Base-by-base conservation (phyloP, 83 land plant genomes). In the Picea abies region DNA sequence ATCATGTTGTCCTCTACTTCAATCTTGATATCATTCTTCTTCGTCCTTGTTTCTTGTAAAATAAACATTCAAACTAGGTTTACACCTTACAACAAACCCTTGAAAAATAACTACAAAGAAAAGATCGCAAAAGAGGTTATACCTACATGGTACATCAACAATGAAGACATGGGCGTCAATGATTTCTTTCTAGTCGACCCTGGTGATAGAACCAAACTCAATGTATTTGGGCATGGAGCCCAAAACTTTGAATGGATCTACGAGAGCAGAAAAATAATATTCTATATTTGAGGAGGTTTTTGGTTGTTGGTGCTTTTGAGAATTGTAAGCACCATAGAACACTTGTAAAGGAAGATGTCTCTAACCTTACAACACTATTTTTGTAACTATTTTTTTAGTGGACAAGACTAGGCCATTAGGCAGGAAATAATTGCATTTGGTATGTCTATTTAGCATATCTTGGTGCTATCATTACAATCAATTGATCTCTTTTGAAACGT, bases 1-100 rank as follows among this genome's bases (percentile, higher is more conserved):
- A 85, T 81, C 75, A 84, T 64, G 47, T 79, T 79, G 79, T 88
- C 90, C 66, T 88, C 86, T 16, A 88, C 81, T 66, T 88, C 85
- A 9, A 88, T 83, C 81, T 88, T 88, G 2, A 88, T 79, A 22
- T 85, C 87, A 14, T 88, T 87, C 65, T 79, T 85, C 82, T 81
- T 85, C 79, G 85, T 82, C 79, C 87, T 87, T 60, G 8, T 26
- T n/a, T 17, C 5, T 81, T 49, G 68, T 65, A 68, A 58, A 14
- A 68, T 82, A 41, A 16, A 41, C 15, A 15, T 69, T 64, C 67
- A 64, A 32, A 11, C 17, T 14, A 69, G 3, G 14, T 15, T 19
- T 22, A 69, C 4, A 37, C 35, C 9, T n/a, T 16, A 47, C 22
- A 47, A 6, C 60, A 78, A 19, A 16, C n/a, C 32, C 14, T 60